A percentile compares a stretch with the other conserved stretches of the same genome.
Conservation (phyloP, 305 asterid genomes). For the Stenogyne calaminthoides region DNA sequence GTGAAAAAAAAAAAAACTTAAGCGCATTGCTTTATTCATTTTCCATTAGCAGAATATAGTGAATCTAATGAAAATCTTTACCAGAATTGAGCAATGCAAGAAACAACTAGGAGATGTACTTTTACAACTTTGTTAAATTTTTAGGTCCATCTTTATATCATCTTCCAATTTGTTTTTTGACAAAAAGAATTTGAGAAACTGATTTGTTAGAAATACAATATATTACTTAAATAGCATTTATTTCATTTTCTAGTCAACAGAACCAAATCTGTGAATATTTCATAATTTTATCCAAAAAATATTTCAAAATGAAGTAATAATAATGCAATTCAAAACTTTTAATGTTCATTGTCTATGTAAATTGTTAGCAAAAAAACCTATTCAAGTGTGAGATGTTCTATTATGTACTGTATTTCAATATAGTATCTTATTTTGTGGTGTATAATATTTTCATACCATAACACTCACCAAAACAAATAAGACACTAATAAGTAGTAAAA, state of each 20-base stretch:
- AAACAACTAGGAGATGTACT: neutral
- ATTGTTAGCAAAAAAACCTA: neutral
- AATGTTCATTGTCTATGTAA: neutral
- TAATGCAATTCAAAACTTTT: neutral
- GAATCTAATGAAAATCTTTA: slow-evolving; percentile 16
- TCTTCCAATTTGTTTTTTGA: neutral
- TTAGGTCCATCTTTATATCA: neutral
- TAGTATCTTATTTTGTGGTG: neutral
- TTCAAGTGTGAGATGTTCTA: neutral
- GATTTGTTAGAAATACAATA: neutral
- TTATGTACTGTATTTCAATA: neutral
- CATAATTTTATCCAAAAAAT: neutral
- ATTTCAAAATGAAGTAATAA: neutral
- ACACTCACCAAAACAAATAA: neutral
- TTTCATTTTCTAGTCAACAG: slow-evolving; percentile 19
- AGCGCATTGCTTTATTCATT: neutral
- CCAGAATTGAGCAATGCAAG: neutral
- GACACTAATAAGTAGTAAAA: neutral
- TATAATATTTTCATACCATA: neutral
- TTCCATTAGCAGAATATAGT: neutral
- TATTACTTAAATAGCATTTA: slow-evolving; percentile 13
- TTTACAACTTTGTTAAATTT: neutral
- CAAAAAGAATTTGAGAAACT: neutral
- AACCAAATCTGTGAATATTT: neutral
- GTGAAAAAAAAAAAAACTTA: neutral